Evolutionary conservation across 371 early-diverging fungal species (phyloP).

Genomic region (Fennellomyces sp.): DNA sequence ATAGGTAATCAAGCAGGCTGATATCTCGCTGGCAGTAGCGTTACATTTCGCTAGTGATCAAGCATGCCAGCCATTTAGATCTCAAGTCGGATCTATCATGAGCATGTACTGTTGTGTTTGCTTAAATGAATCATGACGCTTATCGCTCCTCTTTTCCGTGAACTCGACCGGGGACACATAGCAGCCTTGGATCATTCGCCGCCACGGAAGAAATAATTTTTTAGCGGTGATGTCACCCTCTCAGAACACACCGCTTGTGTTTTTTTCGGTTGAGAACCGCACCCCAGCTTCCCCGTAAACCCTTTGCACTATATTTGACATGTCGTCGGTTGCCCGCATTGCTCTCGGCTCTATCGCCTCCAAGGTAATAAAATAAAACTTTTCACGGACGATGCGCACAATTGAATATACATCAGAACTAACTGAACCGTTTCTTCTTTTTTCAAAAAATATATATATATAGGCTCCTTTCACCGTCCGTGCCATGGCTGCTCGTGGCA

Average conservation of each 20-base stretch:
- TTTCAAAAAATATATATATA: background rate
- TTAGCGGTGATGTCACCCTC: background rate
- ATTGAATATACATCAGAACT: background rate
- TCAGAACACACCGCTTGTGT: background rate
- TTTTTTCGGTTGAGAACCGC: background rate
- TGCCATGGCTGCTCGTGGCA: constrained; percentile 48
- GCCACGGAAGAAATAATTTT: background rate
- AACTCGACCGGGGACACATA: too few relatives aligned
- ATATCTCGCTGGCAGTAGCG: too few relatives aligned
- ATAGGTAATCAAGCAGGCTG: too few relatives aligned
- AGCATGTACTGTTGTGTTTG: too few relatives aligned
- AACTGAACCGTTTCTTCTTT: background rate
- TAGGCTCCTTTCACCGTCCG: constrained; percentile 24
- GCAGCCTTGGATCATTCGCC: too few relatives aligned
- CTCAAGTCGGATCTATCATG: too few relatives aligned
- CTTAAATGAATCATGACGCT: too few relatives aligned
- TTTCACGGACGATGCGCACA: background rate
- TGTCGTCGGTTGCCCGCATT: constrained; percentile 46
- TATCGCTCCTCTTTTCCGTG: too few relatives aligned
- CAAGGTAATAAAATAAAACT: constrained; percentile 31
- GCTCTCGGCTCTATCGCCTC: constrained; percentile 46
- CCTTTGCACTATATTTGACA: constrained; percentile 7
- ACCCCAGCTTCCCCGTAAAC: constrained; percentile 1
- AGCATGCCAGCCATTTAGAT: too few relatives aligned
- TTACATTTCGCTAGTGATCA: too few relatives aligned